phyloP scores from a whole-genome alignment of 371 early-diverging fungal species.

The Rhizomucor pusillus region DNA sequence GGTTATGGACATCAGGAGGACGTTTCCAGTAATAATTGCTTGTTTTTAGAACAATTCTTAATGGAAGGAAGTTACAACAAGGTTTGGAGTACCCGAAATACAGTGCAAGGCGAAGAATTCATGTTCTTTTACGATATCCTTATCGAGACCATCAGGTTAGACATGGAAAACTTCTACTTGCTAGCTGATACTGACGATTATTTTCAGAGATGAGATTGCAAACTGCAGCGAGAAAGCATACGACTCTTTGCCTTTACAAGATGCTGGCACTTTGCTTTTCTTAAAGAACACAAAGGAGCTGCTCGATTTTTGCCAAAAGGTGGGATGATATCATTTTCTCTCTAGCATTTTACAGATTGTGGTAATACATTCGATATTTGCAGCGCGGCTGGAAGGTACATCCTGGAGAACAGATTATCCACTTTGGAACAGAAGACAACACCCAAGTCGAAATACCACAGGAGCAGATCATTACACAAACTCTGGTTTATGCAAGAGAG shows the following conservation, averaged over 20 bases:
- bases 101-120: constrained; percentile 89
- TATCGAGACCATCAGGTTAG: constrained; percentile 86
- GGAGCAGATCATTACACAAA: constrained; percentile 78
- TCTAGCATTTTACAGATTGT: not conserved
- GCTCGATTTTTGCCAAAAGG: constrained; percentile 75
- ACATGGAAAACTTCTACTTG: not conserved
- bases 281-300: constrained; percentile 79
- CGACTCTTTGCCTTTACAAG: constrained; percentile 76
- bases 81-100: constrained; percentile 86
- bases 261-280: constrained; percentile 88
- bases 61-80: constrained; percentile 98
- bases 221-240: constrained; percentile 94
- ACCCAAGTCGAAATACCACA: constrained; percentile 75
- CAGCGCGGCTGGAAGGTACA: constrained; percentile 87
- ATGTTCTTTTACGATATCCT: constrained; percentile 91
- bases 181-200: not conserved
- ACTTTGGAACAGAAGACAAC: constrained; percentile 70
- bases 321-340: constrained; percentile 15
- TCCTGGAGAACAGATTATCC: constrained; percentile 73
- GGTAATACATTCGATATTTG: not conserved
- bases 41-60: constrained; percentile 71
- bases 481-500: constrained; percentile 89
- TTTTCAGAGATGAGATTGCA: constrained; percentile 85
- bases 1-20: constrained; percentile 12
- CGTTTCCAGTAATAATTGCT: not conserved